A percentile compares a stretch with the other conserved stretches of the same genome.
phyloP scores from a whole-genome alignment of 257 asterid species.

The Solanum neorickii region DNA sequence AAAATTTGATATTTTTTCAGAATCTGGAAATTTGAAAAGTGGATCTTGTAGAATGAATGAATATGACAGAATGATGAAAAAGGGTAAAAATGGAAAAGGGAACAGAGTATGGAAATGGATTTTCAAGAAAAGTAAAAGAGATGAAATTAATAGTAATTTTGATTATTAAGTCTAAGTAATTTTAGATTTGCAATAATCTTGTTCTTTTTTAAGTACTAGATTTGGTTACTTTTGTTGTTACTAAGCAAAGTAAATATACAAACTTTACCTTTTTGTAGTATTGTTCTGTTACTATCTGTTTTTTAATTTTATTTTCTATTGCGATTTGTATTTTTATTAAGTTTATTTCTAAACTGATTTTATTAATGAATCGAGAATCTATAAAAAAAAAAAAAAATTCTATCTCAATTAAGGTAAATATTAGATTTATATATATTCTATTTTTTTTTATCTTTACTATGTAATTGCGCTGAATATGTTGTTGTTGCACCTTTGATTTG shows the following conservation, averaged over 20 bases:
- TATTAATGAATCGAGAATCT: no score
- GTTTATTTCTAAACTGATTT: no score
- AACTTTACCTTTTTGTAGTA: neutral
- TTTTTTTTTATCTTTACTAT: no score
- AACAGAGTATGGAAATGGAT: constrained; percentile 82
- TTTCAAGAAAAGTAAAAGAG: constrained; percentile 41
- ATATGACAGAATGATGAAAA: constrained; percentile 31
- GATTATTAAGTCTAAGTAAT: constrained; percentile 2
- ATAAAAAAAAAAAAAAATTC: no score
- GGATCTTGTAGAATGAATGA: constrained; percentile 37
- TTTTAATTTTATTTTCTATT: no score
- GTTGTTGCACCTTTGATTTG: neutral
- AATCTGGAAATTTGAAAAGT: constrained; percentile 1
- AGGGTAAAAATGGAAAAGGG: constrained; percentile 24
- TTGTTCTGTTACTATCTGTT: neutral
- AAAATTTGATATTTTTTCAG: constrained; percentile 13
- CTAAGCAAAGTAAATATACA: neutral
- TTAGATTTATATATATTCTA: no score
- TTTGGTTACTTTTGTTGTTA: neutral
- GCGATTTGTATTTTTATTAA: no score
- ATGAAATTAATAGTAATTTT: neutral
- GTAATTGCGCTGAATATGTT: no score
- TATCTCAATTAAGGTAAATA: neutral
- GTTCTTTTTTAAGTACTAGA: neutral
- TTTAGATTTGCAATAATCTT: neutral